Conservation (phyloP, 2,329 filamentous ascomycete species). For the Claviceps quebecensis region DNA sequence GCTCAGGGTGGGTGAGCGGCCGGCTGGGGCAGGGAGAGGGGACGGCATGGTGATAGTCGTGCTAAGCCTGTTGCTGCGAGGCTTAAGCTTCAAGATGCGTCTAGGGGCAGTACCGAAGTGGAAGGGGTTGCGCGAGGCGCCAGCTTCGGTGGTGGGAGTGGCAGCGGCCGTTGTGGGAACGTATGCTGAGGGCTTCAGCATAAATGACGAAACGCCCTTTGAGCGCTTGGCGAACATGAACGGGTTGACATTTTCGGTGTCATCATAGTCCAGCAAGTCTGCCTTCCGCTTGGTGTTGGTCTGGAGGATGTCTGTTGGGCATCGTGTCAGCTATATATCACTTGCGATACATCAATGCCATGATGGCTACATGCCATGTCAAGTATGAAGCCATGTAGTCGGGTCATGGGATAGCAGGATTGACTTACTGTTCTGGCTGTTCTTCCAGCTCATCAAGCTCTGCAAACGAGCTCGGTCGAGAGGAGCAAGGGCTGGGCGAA, state of each 20-base stretch:
- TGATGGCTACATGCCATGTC: neutral
- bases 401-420: neutral
- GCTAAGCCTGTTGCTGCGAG: conserved; percentile 33
- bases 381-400: neutral
- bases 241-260: conserved; percentile 51
- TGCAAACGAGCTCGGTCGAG: conserved; percentile 57
- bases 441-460: conserved; percentile 60
- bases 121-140: conserved; percentile 18
- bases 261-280: conserved; percentile 33
- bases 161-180: conserved; percentile 27
- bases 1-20: conserved; percentile 61
- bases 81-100: conserved; percentile 37
- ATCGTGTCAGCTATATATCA: neutral
- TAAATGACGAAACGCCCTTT: conserved; percentile 32
- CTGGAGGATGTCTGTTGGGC: conserved; percentile 24
- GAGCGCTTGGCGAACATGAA: conserved; percentile 42
- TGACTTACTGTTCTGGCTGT: conserved; percentile 58
- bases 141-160: conserved; percentile 17
- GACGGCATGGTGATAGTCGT: conserved; percentile 32
- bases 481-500: conserved; percentile 62
- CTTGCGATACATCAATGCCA: neutral
- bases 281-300: conserved; percentile 44
- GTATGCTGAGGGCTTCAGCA: conserved; percentile 38
- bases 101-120: conserved; percentile 22
- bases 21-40: conserved; percentile 54